A percentile compares a stretch with the other conserved stretches of the same genome.
Conservation (phyloP, 495 filamentous ascomycete species). For the Parathielavia hyrcaniae region DNA sequence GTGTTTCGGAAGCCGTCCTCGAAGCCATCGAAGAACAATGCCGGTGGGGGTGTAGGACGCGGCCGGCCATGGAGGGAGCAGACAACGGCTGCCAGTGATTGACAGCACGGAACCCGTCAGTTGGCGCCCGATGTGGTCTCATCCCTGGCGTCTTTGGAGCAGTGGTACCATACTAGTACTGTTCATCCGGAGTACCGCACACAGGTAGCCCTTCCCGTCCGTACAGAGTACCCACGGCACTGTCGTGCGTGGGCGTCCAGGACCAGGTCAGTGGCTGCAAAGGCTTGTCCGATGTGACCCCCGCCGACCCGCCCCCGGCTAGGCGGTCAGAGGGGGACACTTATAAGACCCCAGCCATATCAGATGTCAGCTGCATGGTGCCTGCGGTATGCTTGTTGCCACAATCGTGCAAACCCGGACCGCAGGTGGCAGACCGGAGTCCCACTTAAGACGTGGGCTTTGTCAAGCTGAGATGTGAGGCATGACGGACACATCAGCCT, state of each 20-base stretch:
- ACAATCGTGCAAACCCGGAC: background rate
- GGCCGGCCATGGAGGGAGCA: conserved; percentile 11
- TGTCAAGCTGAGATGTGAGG: background rate
- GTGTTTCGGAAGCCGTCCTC: conserved; percentile 26
- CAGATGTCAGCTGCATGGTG: background rate
- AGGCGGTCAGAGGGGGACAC: background rate
- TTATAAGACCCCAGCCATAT: background rate
- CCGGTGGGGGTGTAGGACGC: conserved; percentile 14
- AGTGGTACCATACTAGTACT: background rate
- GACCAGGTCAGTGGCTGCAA: conserved; percentile 10
- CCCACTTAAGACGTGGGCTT: background rate
- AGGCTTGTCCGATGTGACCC: conserved; percentile 13
- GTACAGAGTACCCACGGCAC: background rate
- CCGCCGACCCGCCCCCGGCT: conserved; percentile 6
- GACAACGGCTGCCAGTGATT: conserved; percentile 6
- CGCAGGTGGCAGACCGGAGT: background rate
- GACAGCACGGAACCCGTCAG: background rate
- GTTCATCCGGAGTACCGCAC: background rate
- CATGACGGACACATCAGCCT: no score
- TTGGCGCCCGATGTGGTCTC: background rate
- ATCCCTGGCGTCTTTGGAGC: background rate
- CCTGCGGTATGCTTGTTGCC: background rate
- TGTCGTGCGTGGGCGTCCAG: background rate
- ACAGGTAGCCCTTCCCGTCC: background rate
- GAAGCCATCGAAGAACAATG: conserved; percentile 26